phyloP scores from a whole-genome alignment of 805 yeast genomes.

The Kodamaea fukazawae region DNA sequence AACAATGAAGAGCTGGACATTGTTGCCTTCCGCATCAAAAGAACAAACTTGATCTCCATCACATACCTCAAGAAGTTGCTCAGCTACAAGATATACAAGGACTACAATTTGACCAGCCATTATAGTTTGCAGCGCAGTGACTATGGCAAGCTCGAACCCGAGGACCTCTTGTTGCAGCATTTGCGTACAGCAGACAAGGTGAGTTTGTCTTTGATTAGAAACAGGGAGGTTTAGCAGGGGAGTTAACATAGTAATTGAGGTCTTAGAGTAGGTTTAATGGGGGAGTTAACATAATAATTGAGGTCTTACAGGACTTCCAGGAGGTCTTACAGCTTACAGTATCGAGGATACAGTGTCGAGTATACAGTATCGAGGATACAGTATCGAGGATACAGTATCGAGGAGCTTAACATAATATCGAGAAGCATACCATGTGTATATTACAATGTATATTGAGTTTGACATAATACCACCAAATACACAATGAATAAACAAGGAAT shows the following conservation, averaged over 20 bases:
- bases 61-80: constrained; percentile 26
- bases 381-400: no score
- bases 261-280: not conserved
- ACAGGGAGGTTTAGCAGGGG: constrained; percentile 6
- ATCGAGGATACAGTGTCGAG: no score
- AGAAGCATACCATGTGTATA: no score
- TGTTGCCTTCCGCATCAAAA: constrained; percentile 24
- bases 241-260: constrained; percentile 1
- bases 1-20: constrained; percentile 30
- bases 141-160: constrained; percentile 12
- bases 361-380: no score
- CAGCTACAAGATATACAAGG: constrained; percentile 30
- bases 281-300: constrained; percentile 9
- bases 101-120: constrained; percentile 25
- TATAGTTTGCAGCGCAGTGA: constrained; percentile 20
- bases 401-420: no score
- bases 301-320: not conserved
- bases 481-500: no score
- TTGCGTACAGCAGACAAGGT: constrained; percentile 24
- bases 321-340: no score
- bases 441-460: no score
- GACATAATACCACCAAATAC: no score
- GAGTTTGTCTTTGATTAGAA: constrained; percentile 18
- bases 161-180: constrained; percentile 15
- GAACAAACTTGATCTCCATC: constrained; percentile 22